Base-by-base conservation (phyloP, 306 rosid species). In the Medicago lupulina region DNA sequence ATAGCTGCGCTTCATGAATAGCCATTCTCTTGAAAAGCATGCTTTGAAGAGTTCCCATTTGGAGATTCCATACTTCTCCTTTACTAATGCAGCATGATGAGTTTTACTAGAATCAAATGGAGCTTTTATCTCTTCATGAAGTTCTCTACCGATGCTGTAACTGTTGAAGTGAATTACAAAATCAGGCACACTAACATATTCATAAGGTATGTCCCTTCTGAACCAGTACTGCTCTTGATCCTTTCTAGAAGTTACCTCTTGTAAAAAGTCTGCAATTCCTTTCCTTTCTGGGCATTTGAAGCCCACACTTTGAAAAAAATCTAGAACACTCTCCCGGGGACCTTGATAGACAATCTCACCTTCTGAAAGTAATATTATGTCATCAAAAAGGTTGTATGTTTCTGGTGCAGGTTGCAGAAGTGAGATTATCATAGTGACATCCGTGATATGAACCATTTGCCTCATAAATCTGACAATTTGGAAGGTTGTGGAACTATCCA, bases 331-430 rank as follows among this genome's bases (percentile, higher is more conserved):
- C 58, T 90, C 88, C 2, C 86, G 70, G 0, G 92, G 81, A 25
- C 96, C 96, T 85, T 90, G 96, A 17, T 90, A 90, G 3, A 90
- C 89, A 21, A 90, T 81, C 73, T 86, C 79, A 49, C 96, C 96
- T 71, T 90, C 89, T 16, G 96, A 85, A 25, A 90, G 88, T 67
- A 90, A 63, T 50, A 90, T 78, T 53, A 90, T 84, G 79, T 88
- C 89, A 67, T 90, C 91, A 60, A 90, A 90, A n/a, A 81, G 90
- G 15, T 88, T 81, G 25, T 59, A 90, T 31, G 91, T 83, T 76
- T 90, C 91, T 9, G 96, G 96, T 47, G 90, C 88, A n/a, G 96
- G 96, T 74, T 88, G 96, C 12, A 88, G 81, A 73, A 90, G 96
- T 62, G 96, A 82, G 61, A 88, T 85, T 54, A 90, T 75, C 89